Evolutionary conservation across 352 stramenopile species (phyloP).

Genomic region (Phytophthora uliginosa): DNA sequence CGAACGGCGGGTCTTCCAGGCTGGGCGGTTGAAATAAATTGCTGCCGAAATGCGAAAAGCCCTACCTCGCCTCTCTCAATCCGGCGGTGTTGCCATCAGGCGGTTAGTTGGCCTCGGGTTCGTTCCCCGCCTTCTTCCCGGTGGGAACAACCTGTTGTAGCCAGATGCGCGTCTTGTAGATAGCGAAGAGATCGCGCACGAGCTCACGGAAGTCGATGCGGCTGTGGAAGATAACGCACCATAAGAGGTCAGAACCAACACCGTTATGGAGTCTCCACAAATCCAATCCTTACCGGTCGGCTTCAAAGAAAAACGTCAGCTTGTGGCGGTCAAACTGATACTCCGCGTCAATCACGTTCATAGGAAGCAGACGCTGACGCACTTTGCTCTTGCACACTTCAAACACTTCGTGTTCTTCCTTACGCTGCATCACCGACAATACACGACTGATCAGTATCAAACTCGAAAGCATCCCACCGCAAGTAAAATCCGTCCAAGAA

Average conservation of each 20-base stretch:
- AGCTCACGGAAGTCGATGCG: conserved; percentile 99
- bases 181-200: conserved; percentile 98
- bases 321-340: conserved; percentile 99
- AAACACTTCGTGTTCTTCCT: conserved; percentile 97
- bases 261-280: neutral
- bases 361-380: conserved; percentile 94
- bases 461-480: neutral
- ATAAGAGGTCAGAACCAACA: conserved; percentile 9
- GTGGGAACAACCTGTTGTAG: conserved; percentile 95
- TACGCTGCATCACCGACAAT: conserved; percentile 50
- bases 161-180: conserved; percentile 99
- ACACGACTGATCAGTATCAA: conserved; percentile 2
- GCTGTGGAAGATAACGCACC: conserved; percentile 32
- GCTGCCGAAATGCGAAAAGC: conserved; percentile 16
- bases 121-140: conserved; percentile 73
- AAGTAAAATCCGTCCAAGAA: neutral
- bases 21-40: conserved; percentile 31
- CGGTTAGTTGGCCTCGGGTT: conserved; percentile 67
- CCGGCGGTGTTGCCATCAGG: conserved; percentile 4
- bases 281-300: conserved; percentile 81
- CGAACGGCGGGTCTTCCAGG: conserved; percentile 23
- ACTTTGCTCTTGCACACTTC: conserved; percentile 98
- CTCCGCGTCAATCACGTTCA: conserved; percentile 98
- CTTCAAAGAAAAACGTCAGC: conserved; percentile 99
- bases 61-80: conserved; percentile 21